phyloP scores from a whole-genome alignment of 768 basidiomycete genomes.

The Lanmaoa pseudosensibilis region DNA sequence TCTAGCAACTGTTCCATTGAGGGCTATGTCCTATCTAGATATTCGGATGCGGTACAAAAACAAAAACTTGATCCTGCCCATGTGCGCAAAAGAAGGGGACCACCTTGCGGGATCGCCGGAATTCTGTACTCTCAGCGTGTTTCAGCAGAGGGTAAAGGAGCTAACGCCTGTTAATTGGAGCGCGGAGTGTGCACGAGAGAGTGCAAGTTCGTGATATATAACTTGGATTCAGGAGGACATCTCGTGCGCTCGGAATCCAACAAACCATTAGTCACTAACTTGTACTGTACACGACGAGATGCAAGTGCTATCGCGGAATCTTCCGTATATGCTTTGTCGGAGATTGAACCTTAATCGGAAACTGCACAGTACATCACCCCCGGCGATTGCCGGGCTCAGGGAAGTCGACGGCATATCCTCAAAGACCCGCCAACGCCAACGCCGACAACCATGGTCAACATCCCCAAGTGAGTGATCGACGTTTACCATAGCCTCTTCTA shows the following conservation, averaged over 20 bases:
- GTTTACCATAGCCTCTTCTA: constrained; percentile 12
- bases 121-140: constrained; percentile 68
- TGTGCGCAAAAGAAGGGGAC: constrained; percentile 64
- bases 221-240: not conserved
- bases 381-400: constrained; percentile 28
- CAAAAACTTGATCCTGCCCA: constrained; percentile 57
- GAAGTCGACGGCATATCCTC: constrained; percentile 12
- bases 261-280: not conserved
- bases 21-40: constrained; percentile 34
- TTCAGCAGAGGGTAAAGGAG: constrained; percentile 59
- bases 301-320: not conserved
- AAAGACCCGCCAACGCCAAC: constrained; percentile 23
- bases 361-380: constrained; percentile 26
- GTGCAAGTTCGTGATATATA: constrained; percentile 1
- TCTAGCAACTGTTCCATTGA: not conserved
- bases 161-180: constrained; percentile 69
- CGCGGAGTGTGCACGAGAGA: constrained; percentile 52
- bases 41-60: constrained; percentile 81
- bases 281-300: too few species aligned
- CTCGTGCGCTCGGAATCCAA: not conserved
- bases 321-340: constrained; percentile 6
- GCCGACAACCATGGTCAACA: constrained; percentile 77
- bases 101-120: constrained; percentile 71
- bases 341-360: constrained; percentile 18
- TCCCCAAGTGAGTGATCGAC: constrained; percentile 73